Percentiles rank a stretch among this genome's conserved stretches.
These are phyloP conservation scores for Flaveria robusta DNA, from an alignment of 129 eudicot species.

Conservation along the genomic window DNA sequence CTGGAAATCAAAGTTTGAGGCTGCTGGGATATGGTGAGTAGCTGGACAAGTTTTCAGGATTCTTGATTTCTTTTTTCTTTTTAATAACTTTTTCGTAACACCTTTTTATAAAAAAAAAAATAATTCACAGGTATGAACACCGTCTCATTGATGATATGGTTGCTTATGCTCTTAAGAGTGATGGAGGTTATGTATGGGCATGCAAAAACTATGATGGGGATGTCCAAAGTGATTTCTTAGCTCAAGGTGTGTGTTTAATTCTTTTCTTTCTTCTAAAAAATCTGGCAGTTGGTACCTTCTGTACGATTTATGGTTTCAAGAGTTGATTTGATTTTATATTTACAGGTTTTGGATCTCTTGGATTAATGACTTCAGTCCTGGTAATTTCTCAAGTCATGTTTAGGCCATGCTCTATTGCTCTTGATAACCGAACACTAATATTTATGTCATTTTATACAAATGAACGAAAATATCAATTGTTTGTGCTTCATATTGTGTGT, in stretches of 20 bases:
- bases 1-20: conserved; percentile 91
- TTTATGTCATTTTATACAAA: neutral
- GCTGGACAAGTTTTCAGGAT: conserved; percentile 23
- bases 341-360: conserved; percentile 95
- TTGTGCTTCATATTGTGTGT: conserved; percentile 1
- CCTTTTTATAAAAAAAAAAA: conserved; percentile 9
- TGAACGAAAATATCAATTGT: neutral
- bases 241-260: conserved; percentile 65
- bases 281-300: neutral
- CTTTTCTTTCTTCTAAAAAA: neutral
- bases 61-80: neutral
- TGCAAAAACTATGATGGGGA: conserved; percentile 99
- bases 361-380: conserved; percentile 97
- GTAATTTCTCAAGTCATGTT: conserved; percentile 42
- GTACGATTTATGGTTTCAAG: neutral
- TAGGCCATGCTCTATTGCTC: neutral
- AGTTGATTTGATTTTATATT: conserved; percentile 11
- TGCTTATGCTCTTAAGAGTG: conserved; percentile 98
- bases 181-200: conserved; percentile 99
- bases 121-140: conserved; percentile 79
- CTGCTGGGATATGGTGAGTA: conserved; percentile 90
- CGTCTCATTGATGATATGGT: conserved; percentile 99
- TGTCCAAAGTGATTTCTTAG: conserved; percentile 96
- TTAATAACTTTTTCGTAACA: neutral
- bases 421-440: neutral